Conservation (phyloP, 2,329 filamentous ascomycete genomes). For the Beauveria sp. region DNA sequence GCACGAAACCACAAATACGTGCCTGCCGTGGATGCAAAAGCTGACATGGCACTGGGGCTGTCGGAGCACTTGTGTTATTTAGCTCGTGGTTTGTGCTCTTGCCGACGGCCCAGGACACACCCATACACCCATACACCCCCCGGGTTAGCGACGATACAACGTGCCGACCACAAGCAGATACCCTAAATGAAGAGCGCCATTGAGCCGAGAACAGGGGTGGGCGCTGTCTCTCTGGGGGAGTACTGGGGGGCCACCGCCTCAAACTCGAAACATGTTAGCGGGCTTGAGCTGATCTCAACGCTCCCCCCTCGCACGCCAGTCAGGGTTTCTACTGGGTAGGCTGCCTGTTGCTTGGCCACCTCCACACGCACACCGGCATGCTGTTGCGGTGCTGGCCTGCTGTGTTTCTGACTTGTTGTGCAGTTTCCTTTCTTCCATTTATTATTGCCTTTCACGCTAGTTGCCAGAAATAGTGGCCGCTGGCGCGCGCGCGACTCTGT, state of each 20-base stretch:
- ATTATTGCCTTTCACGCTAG: background rate
- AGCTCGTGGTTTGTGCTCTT: slow-evolving; percentile 2
- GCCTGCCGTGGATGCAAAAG: slow-evolving; percentile 1
- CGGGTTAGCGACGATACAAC: background rate
- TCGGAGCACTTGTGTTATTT: background rate
- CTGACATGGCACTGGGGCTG: slow-evolving; percentile 8
- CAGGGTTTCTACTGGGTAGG: background rate
- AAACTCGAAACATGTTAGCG: slow-evolving; percentile 11
- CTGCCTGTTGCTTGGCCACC: background rate
- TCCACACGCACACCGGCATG: slow-evolving; percentile 1
- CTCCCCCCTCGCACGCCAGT: slow-evolving; percentile 1
- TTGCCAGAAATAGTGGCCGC: background rate
- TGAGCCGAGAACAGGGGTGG: slow-evolving; percentile 3
- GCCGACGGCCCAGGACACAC: slow-evolving; percentile 3
- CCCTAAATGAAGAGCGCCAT: background rate
- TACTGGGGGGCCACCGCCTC: slow-evolving; percentile 4
- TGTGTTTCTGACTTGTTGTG: background rate
- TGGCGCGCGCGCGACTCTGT: background rate
- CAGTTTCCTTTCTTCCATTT: background rate
- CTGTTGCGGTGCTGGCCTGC: background rate
- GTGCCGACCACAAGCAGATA: background rate
- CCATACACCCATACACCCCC: background rate
- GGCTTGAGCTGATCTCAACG: slow-evolving; percentile 9
- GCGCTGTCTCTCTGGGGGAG: background rate
- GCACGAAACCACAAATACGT: background rate